Percentiles rank a stretch among this genome's conserved stretches.
These are phyloP conservation scores for Fusarium odoratissimum DNA, from an alignment of 2,329 filamentous ascomycete genomes.

Conservation along the genomic window DNA sequence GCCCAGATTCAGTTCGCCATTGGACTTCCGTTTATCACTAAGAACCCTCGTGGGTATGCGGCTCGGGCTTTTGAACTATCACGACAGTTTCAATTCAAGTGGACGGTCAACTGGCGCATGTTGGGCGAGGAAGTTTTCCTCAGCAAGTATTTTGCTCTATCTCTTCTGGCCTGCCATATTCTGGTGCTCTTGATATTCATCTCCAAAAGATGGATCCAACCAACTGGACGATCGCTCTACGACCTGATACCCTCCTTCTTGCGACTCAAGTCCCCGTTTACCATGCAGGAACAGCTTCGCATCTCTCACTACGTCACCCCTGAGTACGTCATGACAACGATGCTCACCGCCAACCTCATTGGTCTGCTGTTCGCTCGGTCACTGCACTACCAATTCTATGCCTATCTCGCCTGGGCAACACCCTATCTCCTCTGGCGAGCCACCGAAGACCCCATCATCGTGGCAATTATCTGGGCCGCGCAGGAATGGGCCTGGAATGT, in stretches of 20 bases:
- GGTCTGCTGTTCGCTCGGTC: slow-evolving; percentile 88
- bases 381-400: slow-evolving; percentile 95
- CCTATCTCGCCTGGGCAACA: slow-evolving; percentile 89
- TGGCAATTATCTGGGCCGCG: slow-evolving; percentile 76
- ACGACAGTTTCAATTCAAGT: slow-evolving; percentile 92
- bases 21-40: slow-evolving; percentile 74
- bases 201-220: slow-evolving; percentile 76
- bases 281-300: slow-evolving; percentile 63
- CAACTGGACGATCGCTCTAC: slow-evolving; percentile 68
- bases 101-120: slow-evolving; percentile 99
- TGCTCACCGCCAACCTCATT: slow-evolving; percentile 80
- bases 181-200: slow-evolving; percentile 75
- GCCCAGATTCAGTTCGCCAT: slow-evolving; percentile 79
- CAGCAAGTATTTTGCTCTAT: slow-evolving; percentile 72
- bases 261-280: slow-evolving; percentile 58
- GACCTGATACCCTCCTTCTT: slow-evolving; percentile 63
- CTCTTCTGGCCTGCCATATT: slow-evolving; percentile 74
- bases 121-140: slow-evolving; percentile 86
- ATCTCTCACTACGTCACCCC: slow-evolving; percentile 72
- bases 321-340: slow-evolving; percentile 78
- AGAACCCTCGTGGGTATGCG: slow-evolving; percentile 77
- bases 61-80: slow-evolving; percentile 90
- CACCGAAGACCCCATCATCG: slow-evolving; percentile 73
- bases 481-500: slow-evolving; percentile 97
- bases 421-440: slow-evolving; percentile 88